Percentiles rank a stretch among this genome's conserved stretches.
These are phyloP conservation scores for Tuber melanosporum DNA, from an alignment of 495 filamentous ascomycete genomes.

Conservation along the genomic window DNA sequence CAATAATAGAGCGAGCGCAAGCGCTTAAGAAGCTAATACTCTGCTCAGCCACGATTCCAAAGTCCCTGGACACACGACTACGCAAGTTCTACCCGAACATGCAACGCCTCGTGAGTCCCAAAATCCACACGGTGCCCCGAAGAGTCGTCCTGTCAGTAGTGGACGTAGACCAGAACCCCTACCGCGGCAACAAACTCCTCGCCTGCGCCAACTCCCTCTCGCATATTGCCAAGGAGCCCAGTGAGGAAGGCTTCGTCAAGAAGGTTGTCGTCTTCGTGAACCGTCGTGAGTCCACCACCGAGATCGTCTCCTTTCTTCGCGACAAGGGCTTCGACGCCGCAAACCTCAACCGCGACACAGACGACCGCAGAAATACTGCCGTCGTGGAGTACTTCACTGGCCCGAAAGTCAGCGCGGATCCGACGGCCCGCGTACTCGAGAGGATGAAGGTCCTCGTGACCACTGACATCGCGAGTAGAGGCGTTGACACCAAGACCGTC, in stretches of 20 bases:
- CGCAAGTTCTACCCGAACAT: slow-evolving; percentile 74
- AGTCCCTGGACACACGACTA: slow-evolving; percentile 76
- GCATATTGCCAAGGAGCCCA: slow-evolving; percentile 76
- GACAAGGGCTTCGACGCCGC: slow-evolving; percentile 82
- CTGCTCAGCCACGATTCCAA: slow-evolving; percentile 93
- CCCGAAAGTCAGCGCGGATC: slow-evolving; percentile 28
- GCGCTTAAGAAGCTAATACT: slow-evolving; percentile 83
- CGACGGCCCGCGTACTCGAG: slow-evolving; percentile 36
- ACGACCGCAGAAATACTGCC: slow-evolving; percentile 63
- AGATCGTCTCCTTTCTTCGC: slow-evolving; percentile 70
- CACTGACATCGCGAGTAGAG: slow-evolving; percentile 84
- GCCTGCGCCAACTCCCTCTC: slow-evolving; percentile 93
- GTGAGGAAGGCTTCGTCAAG: slow-evolving; percentile 60
- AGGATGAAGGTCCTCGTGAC: slow-evolving; percentile 88
- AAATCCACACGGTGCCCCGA: slow-evolving; percentile 89
- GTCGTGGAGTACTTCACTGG: slow-evolving; percentile 69
- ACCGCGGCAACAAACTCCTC: slow-evolving; percentile 79
- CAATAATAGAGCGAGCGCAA: slow-evolving; percentile 70
- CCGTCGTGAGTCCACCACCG: slow-evolving; percentile 78
- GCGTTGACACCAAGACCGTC: slow-evolving; percentile 91
- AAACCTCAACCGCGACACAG: slow-evolving; percentile 73
- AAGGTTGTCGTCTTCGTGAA: slow-evolving; percentile 96
- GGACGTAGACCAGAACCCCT: slow-evolving; percentile 81
- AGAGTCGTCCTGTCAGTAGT: slow-evolving; percentile 91
- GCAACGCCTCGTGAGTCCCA: slow-evolving; percentile 78